Base-by-base conservation (phyloP, 2,329 filamentous ascomycete species). In the Fusarium mangiferae region DNA sequence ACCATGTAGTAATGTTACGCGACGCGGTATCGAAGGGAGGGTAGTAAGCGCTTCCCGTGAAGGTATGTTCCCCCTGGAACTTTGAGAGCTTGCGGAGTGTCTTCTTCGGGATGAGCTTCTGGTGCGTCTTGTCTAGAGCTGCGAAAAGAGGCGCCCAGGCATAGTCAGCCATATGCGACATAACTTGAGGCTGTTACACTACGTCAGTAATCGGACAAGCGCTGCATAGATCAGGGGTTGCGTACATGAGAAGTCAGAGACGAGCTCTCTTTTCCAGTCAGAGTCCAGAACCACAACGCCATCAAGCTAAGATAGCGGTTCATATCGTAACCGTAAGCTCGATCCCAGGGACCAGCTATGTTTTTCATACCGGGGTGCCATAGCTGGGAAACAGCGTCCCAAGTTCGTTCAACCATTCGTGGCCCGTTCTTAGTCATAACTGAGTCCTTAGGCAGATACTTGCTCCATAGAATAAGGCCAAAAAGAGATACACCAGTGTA, bases 321-420 rank as follows among this genome's bases (percentile, higher is more conserved):
- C 89, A 91, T 90, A 67, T 92, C 89, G 65, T 87, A 91, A 2
- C 89, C 89, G 70, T 92, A 92, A 0, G 86, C 83, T 1, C 90
- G 86, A 78, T 92, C 90, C 90, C 90, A 92, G 0, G 90, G 90
- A 0, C 90, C 90, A 5, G 90, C 90, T 54, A 91, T 84, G 68
- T 91, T 92, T 72, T 85, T 87, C 80, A 92, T 79, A 5, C 85
- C 84, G 2, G 89, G 86, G 60, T 91, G 88, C 83, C 89, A 92
- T 3, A 92, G 83, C 51, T 85, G 73, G 0, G 84, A 83, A 4
- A 89, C 82, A 7, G 84, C 83, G 9, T 84, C 81, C 90, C 89
- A 91, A 0, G 86, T 90, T 20, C 85, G 78, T 9, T 79, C 70
- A 24, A 91, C 83, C 84, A 91, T 89, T 9, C 82, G 80, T 0